Base-by-base conservation (phyloP, 2,329 filamentous ascomycete species). In the Ophiostoma montium region DNA sequence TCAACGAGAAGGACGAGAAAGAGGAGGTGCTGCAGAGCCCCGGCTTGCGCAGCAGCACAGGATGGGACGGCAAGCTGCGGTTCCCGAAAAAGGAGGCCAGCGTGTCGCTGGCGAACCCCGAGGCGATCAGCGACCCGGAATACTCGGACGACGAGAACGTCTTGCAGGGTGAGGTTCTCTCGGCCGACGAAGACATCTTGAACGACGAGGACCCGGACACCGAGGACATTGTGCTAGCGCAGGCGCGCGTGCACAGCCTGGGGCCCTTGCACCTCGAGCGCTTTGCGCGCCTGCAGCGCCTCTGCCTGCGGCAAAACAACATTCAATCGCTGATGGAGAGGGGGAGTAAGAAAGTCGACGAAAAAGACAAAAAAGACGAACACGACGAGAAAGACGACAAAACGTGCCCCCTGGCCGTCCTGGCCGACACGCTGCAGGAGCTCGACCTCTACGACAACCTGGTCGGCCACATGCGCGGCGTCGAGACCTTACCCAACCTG, bases 391-490 rank as follows among this genome's bases (percentile, higher is more conserved):
- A 35, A 15, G 80, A 7, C 18, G 35, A 35, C 16, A 46, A 44
- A n/a, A 21, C 42, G 5, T 44, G 42, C 42, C 42, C 42, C 11
- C 79, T 95, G 5, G 70, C 74, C 4, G 65, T 66, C 33, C 67
- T 94, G 48, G 79, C 78, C 32, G 62, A 69, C 2, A 86, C 79
- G 1, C 70, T 98, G 36, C 68, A 78, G 59, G 92, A 98, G 52
- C 75, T 98, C 46, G 92, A 98, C 59, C 75, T 98, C 52, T 98
- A 98, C 70, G 92, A 98, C 67, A 98, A 98, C 65, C 74, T 94
- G 16, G 88, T 98, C 58, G 78, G 80, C 11, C 88, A 94, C 64
- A 79, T 95, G 65, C 81, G 82, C 56, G 86, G 86, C 30, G 74
- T 98, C 42, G 88, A 95, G 48, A 71, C 78, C 42, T 77, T 95